Evolutionary conservation across 257 asterid genomes (phyloP), one percentile per base, ranked within the genome.

Genomic region (Catharanthus roseus): DNA sequence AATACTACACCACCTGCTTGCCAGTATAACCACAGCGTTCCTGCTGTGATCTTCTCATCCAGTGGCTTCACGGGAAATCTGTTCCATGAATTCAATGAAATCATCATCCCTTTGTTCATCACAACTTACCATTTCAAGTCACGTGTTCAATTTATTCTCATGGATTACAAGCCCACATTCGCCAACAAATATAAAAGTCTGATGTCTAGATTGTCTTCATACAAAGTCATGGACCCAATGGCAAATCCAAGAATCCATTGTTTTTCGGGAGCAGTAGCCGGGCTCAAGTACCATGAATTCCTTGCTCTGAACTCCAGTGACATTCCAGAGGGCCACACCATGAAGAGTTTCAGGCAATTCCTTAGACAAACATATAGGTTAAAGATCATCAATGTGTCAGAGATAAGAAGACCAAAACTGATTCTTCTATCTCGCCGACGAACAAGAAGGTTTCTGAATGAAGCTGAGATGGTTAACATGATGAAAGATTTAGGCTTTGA

Each of bases 1-100:
- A 78, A 83, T 19, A 26, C 34, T 0, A 57, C 81, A 1, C 54
- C 67, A 0, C 87, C 86, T 26, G 61, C 49, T 29, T 74, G 78
- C 68, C 51, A 57, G 36, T 50, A 28, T 73, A 29, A 34, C 51
- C 78, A 82, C 34, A 67, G 79, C 5, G 64, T 70, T 49, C 85
- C 85, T 7, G 87, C 83, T 6, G 75, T 82, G 6, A 78, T 82
- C 42, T 84, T 84, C 80, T 84, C 87, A 9, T 64, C 87, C 8
- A 61, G 78, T 28, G 92, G 86, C 23, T 68, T 79, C 31, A 28
- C 80, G 0, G 85, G 88, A 1, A 85, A 87, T 64, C 9, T 85
- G 4, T 85, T 83, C 82, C 89, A 83, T 11, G 89, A 85, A 66
- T 76, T 87, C 87, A 85, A 83, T 68, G 88, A 87, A 71, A 75